Evolutionary conservation across 2,329 filamentous ascomycete species (phyloP).

Genomic region (Cylindrodendrum hubeiense): DNA sequence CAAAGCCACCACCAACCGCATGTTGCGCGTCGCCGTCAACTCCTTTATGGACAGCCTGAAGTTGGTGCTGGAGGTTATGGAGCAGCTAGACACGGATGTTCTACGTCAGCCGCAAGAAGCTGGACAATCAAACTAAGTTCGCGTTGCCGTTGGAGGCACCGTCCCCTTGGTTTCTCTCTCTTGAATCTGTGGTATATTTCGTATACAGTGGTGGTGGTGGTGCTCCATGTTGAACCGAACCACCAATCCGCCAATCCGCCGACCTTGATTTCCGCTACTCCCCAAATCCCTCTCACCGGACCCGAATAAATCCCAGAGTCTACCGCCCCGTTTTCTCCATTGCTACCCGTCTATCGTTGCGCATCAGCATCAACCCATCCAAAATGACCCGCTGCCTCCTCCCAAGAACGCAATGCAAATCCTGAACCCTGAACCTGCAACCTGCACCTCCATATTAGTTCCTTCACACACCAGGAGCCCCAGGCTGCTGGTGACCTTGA

Average conservation of each 20-base stretch:
- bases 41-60: constrained; percentile 93
- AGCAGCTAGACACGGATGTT: constrained; percentile 88
- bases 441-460: constrained; percentile 22
- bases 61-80: constrained; percentile 89
- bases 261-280: not conserved
- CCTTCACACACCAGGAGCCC: constrained; percentile 22
- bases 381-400: constrained; percentile 35
- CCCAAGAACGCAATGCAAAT: constrained; percentile 20
- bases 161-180: constrained; percentile 19
- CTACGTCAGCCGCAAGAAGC: constrained; percentile 56
- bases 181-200: constrained; percentile 35
- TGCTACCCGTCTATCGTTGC: constrained; percentile 33
- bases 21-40: constrained; percentile 96
- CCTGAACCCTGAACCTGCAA: constrained; percentile 7
- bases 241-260: constrained; percentile 10
- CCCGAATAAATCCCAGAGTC: constrained; percentile 16
- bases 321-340: constrained; percentile 22
- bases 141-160: constrained; percentile 15
- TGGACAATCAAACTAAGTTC: constrained; percentile 28
- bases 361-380: constrained; percentile 27
- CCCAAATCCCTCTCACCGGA: not conserved
- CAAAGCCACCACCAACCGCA: constrained; percentile 90
- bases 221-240: not conserved
- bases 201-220: constrained; percentile 8
- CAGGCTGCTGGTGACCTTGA: constrained; percentile 1